Evolutionary conservation across 345 rosid species (phyloP).

Genomic region (Bruguiera sexangula): DNA sequence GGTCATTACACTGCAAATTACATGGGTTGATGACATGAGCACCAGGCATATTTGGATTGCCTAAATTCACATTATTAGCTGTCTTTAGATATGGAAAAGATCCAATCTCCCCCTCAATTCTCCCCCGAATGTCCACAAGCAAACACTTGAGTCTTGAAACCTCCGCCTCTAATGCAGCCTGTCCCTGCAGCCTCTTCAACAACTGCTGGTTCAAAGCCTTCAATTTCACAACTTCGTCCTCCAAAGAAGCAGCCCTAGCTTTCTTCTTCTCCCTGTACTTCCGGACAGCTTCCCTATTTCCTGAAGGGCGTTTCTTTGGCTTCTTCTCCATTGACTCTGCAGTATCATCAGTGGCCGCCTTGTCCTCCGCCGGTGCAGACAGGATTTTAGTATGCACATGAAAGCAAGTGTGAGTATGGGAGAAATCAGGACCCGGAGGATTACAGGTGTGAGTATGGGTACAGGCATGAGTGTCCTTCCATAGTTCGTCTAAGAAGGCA

Average conservation of each 20-base stretch:
- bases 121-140: constrained; percentile 92
- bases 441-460: constrained; percentile 95
- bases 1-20: constrained; percentile 68
- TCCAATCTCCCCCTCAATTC: constrained; percentile 98
- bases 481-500: constrained; percentile 54
- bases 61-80: constrained; percentile 32
- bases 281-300: constrained; percentile 88
- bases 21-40: constrained; percentile 79
- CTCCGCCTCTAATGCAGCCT: constrained; percentile 89
- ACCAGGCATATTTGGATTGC: constrained; percentile 35
- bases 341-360: constrained; percentile 64
- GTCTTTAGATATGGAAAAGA: constrained; percentile 90
- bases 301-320: constrained; percentile 66
- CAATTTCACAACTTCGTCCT: constrained; percentile 74
- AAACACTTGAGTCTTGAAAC: constrained; percentile 87
- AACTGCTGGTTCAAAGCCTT: constrained; percentile 81
- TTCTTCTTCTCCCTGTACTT: constrained; percentile 98
- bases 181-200: constrained; percentile 81
- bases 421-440: constrained; percentile 84
- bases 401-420: constrained; percentile 87
- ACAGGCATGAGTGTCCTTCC: constrained; percentile 70
- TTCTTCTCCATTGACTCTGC: constrained; percentile 68
- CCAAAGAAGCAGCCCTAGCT: constrained; percentile 89
- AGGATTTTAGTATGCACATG: constrained; percentile 90
- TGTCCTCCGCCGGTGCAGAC: constrained; percentile 56